Conservation (phyloP, 768 basidiomycete genomes). For the Tylopilus cervinicoccineus region DNA sequence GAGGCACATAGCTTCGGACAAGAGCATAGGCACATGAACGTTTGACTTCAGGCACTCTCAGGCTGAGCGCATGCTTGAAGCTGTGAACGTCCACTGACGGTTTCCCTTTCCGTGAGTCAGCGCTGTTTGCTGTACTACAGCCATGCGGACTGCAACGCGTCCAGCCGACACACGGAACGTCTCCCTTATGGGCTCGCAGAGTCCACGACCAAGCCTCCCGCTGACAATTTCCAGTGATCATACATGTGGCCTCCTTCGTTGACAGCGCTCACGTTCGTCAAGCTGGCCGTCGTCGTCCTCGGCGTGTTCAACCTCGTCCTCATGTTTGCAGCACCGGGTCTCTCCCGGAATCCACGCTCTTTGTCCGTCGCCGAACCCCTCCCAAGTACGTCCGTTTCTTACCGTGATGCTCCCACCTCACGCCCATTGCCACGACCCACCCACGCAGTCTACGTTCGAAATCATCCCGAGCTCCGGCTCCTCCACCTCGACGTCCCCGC, state of each 20-base stretch:
- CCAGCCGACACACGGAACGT: not conserved
- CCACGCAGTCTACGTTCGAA: slow-evolving; percentile 12
- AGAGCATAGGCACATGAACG: not conserved
- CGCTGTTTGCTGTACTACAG: not conserved
- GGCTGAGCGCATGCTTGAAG: too few relatives aligned
- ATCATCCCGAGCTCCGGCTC: slow-evolving; percentile 7
- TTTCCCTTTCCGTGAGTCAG: not conserved
- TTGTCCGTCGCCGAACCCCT: slow-evolving; percentile 5
- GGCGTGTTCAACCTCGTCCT: slow-evolving; percentile 17
- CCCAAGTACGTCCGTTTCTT: slow-evolving; percentile 8
- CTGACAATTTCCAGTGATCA: not conserved
- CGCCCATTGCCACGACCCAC: too few relatives aligned
- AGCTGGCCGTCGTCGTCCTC: slow-evolving; percentile 17
- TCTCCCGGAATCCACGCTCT: not conserved
- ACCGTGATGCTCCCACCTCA: not conserved
- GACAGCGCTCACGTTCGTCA: slow-evolving; percentile 18
- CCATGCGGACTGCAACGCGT: not conserved
- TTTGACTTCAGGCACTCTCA: not conserved
- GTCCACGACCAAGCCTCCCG: not conserved
- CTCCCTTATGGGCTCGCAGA: not conserved
- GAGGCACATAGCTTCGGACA: not conserved
- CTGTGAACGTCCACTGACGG: too few relatives aligned
- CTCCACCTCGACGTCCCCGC: slow-evolving; percentile 13
- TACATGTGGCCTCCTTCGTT: not conserved
- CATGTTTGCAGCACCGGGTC: not conserved